Evolutionary conservation across 768 basidiomycete species (phyloP).

Genomic region (Mrakia hoshinonis): DNA sequence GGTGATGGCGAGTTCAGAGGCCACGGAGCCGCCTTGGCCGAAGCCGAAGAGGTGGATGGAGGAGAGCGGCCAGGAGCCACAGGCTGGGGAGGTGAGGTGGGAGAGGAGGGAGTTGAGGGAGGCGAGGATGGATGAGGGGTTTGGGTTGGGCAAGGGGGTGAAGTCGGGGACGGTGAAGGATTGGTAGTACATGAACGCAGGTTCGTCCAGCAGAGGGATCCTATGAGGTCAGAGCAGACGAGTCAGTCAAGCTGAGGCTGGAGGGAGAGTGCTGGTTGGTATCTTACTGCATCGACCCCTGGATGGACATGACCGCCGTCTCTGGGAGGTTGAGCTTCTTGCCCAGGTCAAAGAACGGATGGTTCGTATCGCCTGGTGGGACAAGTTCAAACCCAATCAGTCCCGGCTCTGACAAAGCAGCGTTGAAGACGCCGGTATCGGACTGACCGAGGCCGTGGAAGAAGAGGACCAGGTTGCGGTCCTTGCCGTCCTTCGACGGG

Average conservation of each 20-base stretch:
- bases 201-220: constrained; percentile 28
- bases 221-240: background rate
- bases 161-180: constrained; percentile 30
- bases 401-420: too few species aligned
- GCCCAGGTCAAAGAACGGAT: constrained; percentile 67
- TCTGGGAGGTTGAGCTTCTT: constrained; percentile 72
- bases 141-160: constrained; percentile 45
- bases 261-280: background rate
- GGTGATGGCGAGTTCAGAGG: constrained; percentile 52
- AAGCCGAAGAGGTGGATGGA: constrained; percentile 83
- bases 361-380: constrained; percentile 65
- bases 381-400: background rate
- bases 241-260: background rate
- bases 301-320: constrained; percentile 71
- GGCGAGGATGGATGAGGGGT: constrained; percentile 62
- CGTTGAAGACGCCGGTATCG: background rate
- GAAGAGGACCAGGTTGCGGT: constrained; percentile 74
- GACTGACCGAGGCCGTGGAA: constrained; percentile 73
- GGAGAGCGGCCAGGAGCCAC: constrained; percentile 53
- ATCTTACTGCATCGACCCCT: constrained; percentile 63
- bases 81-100: constrained; percentile 51
- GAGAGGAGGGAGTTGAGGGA: constrained; percentile 50
- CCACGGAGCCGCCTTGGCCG: constrained; percentile 74
- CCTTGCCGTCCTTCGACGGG: constrained; percentile 70
- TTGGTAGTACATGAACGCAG: constrained; percentile 26